Base-by-base conservation (phyloP, 2,329 filamentous ascomycete genomes). In the Venturia asperata region DNA sequence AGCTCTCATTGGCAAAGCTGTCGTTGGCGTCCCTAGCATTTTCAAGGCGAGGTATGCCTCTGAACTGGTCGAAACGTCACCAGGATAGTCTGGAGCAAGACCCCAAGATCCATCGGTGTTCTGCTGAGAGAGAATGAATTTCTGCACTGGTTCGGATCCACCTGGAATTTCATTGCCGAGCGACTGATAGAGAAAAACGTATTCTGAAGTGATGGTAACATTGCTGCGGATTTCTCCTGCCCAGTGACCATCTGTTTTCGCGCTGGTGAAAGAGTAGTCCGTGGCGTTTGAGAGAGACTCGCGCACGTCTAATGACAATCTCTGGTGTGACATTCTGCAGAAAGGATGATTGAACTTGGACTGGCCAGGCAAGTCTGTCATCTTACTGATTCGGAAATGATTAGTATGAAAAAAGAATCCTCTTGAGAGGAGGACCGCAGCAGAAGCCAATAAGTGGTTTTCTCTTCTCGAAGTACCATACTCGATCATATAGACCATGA, bases 1-100 rank as follows among this genome's bases (percentile, higher is more conserved):
- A 13, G 15, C 30, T 34, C 19, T 37, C n/a, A 63, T 63, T 24
- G 19, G n/a, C 11, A 13, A 10, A 17, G 17, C 6, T 34, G 19
- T 41, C 11, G 24, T 34, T 21, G 37, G 27, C n/a, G 24, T 21
- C 15, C 61, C 61, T n/a, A 41, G 27, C 37, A 63, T 21, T 34
- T 47, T 63, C 61, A 63, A 34, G n/a, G 61, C 61, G 21, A 63
- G 30, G 30, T 63, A 63, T 21, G 61, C 61, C 24, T 63, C 61
- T 21, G 37, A 63, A 15, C 37, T 43, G 21, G 61, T 63, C 4
- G 61, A 63, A 11, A 63, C n/a, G 30, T 45, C 61, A n/a, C 61
- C 61, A 43, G 61, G 41, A 34, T 63, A 63, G n/a, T 43, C n/a
- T 47, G 61, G 61, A 41, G 60, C 60, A 19, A 62, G 60, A 41